phyloP scores from a whole-genome alignment of 306 rosid species.

The Cajanus cajan region DNA sequence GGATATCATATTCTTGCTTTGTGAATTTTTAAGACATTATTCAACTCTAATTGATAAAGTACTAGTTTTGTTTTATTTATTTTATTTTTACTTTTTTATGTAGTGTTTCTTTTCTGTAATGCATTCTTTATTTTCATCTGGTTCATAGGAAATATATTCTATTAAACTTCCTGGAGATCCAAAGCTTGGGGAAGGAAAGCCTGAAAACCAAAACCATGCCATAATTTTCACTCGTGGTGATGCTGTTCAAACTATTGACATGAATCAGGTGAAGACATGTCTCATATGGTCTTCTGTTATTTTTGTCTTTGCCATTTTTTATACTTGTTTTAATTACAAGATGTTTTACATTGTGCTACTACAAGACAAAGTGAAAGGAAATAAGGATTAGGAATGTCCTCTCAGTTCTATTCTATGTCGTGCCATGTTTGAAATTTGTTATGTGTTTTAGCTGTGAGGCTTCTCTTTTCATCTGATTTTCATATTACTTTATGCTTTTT shows the following conservation, averaged over 20 bases:
- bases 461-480: not conserved
- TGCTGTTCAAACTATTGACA: constrained; percentile 97
- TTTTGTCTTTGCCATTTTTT: not conserved
- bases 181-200: constrained; percentile 99
- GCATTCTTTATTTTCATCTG: constrained; percentile 23
- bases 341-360: not conserved
- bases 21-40: not conserved
- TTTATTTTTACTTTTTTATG: not conserved
- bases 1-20: not conserved
- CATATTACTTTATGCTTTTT: not conserved
- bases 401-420: not conserved
- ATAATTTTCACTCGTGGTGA: constrained; percentile 95
- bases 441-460: not conserved
- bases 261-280: constrained; percentile 78
- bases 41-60: not conserved
- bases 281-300: not conserved
- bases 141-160: constrained; percentile 76
- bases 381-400: not conserved
- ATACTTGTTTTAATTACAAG: not conserved
- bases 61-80: not conserved
- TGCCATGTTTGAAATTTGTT: not conserved
- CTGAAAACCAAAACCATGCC: constrained; percentile 99
- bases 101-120: not conserved
- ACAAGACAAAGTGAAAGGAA: not conserved
- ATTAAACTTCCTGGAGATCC: constrained; percentile 98